Evolutionary conservation across 2,329 filamentous ascomycete species (phyloP).

Genomic region (Pestalotiopsis sp.): DNA sequence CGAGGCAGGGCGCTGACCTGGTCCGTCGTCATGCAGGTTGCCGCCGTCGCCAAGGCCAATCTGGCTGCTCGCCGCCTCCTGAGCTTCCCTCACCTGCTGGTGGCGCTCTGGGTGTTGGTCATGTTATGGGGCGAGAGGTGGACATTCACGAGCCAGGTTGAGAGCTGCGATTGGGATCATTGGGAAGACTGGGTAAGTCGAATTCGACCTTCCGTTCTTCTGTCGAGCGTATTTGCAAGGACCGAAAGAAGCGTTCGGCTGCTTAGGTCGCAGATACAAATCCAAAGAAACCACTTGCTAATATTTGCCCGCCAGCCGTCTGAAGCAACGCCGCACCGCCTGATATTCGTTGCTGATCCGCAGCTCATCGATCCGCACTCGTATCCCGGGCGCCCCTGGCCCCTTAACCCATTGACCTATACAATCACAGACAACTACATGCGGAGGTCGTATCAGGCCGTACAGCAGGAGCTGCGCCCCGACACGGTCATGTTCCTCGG

Average conservation of each 20-base stretch:
- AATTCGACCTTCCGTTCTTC: too few species aligned
- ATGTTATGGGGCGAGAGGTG: constrained; percentile 86
- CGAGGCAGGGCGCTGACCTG: constrained; percentile 41
- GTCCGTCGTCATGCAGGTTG: constrained; percentile 30
- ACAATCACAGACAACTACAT: constrained; percentile 87
- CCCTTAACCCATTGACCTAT: constrained; percentile 55
- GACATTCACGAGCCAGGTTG: constrained; percentile 72
- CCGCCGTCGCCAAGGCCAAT: constrained; percentile 45
- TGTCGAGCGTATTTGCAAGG: too few species aligned
- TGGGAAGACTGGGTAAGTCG: constrained; percentile 90
- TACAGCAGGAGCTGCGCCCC: constrained; percentile 77
- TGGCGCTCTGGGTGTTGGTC: constrained; percentile 74
- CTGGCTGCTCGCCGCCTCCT: constrained; percentile 54
- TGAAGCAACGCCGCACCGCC: constrained; percentile 78
- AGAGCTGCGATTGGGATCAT: constrained; percentile 76
- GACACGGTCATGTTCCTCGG: constrained; percentile 91
- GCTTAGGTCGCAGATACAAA: not conserved
- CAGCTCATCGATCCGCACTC: constrained; percentile 93
- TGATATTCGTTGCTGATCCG: constrained; percentile 85
- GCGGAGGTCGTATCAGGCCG: constrained; percentile 75
- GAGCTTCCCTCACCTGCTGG: constrained; percentile 69
- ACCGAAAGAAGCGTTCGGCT: too few species aligned
- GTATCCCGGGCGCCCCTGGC: constrained; percentile 79
- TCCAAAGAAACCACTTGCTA: constrained; percentile 9
- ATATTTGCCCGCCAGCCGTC: constrained; percentile 60